Conservation (phyloP, 495 filamentous ascomycete genomes). For the Xylaria telfairii region DNA sequence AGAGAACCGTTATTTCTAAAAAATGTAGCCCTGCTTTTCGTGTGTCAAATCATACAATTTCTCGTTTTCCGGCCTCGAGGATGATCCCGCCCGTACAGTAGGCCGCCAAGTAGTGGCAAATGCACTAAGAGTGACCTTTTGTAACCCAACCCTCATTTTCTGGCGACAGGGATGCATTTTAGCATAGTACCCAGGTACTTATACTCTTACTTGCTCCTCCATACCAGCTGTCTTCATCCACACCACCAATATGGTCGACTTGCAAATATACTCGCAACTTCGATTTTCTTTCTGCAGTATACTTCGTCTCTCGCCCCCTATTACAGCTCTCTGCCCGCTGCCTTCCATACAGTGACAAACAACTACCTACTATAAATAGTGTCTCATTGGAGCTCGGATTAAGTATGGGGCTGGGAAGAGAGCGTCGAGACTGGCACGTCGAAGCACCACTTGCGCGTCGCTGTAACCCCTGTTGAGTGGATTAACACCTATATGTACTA, state of each 20-base stretch:
- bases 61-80: background rate
- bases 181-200: background rate
- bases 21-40: background rate
- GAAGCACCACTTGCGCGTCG: background rate
- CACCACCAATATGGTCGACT: no score
- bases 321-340: background rate
- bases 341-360: background rate
- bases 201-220: background rate
- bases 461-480: background rate
- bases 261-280: no score
- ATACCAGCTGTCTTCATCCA: background rate
- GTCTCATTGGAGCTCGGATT: background rate
- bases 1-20: background rate
- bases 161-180: slow-evolving; percentile 2
- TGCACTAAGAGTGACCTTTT: background rate
- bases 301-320: background rate
- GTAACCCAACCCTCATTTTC: slow-evolving; percentile 13
- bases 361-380: background rate
- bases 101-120: slow-evolving; percentile 13
- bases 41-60: background rate
- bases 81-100: background rate
- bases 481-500: background rate
- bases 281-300: background rate
- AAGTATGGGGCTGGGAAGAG: background rate
- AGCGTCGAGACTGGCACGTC: background rate